Percentiles rank a stretch among this genome's conserved stretches.
Evolutionary conservation across 2,329 filamentous ascomycete species (phyloP).

Genomic region (Botrytis elliptica): DNA sequence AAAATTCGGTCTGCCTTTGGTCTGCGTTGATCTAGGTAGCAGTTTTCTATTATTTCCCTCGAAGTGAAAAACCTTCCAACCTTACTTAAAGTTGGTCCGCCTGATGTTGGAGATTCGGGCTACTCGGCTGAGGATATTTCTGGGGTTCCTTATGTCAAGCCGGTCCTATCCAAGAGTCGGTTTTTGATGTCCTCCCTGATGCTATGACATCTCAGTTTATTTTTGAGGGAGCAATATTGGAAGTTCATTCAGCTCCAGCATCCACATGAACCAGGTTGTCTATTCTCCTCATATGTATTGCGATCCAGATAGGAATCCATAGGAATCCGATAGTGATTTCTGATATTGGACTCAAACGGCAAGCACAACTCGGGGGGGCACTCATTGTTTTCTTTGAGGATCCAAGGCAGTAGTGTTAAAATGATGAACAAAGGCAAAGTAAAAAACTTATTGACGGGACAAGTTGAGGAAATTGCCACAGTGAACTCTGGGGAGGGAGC

Average conservation of each 20-base stretch:
- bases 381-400: neutral
- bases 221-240: neutral
- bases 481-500: neutral
- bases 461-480: neutral
- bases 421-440: neutral
- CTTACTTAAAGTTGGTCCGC: neutral
- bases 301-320: neutral
- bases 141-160: neutral
- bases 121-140: neutral
- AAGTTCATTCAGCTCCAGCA: neutral
- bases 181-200: neutral
- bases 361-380: accelerated
- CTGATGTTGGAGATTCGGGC: neutral
- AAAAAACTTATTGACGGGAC: neutral
- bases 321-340: neutral
- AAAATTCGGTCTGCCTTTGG: neutral
- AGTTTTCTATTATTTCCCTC: neutral
- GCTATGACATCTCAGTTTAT: neutral
- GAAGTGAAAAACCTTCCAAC: neutral
- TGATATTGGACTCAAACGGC: neutral
- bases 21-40: too few species aligned
- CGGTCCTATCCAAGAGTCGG: neutral
- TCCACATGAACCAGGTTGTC: neutral
- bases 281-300: neutral
- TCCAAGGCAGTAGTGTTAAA: neutral